Evolutionary conservation across 495 filamentous ascomycete species (phyloP).

Genomic region (Penicillium subrubescens): DNA sequence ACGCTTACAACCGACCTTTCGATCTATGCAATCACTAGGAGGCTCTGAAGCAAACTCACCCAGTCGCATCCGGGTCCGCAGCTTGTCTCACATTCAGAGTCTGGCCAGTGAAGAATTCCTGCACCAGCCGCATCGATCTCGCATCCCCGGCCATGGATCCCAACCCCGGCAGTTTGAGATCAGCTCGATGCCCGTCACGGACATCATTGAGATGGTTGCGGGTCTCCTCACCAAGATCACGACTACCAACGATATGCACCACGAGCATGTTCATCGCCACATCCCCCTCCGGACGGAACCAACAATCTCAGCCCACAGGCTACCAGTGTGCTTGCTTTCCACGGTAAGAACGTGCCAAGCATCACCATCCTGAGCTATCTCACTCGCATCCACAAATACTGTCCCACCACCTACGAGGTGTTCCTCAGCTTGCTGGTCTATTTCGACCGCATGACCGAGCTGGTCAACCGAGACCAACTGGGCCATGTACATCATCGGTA

Average conservation of each 20-base stretch:
- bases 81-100: slow-evolving; percentile 86
- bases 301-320: slow-evolving; percentile 73
- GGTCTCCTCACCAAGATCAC: slow-evolving; percentile 98
- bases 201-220: slow-evolving; percentile 99
- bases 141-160: slow-evolving; percentile 49
- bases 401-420: slow-evolving; percentile 97
- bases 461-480: slow-evolving; percentile 76
- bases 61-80: slow-evolving; percentile 76
- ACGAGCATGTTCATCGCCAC: slow-evolving; percentile 75
- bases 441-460: slow-evolving; percentile 98
- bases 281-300: slow-evolving; percentile 68
- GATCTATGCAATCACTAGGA: slow-evolving; percentile 51
- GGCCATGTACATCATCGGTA: slow-evolving; percentile 45
- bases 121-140: slow-evolving; percentile 41
- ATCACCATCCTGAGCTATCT: slow-evolving; percentile 97
- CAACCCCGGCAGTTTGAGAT: slow-evolving; percentile 80
- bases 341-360: slow-evolving; percentile 96
- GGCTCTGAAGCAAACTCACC: slow-evolving; percentile 65
- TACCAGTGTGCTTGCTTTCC: slow-evolving; percentile 94
- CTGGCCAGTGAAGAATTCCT: slow-evolving; percentile 76
- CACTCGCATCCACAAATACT: slow-evolving; percentile 97
- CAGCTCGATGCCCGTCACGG: slow-evolving; percentile 93
- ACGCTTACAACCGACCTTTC: slow-evolving; percentile 53
- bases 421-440: slow-evolving; percentile 95
- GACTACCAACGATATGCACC: slow-evolving; percentile 91